Percentiles rank a stretch among this genome's conserved stretches.
phyloP scores from a whole-genome alignment of 345 rosid species.

The Gossypium australe region DNA sequence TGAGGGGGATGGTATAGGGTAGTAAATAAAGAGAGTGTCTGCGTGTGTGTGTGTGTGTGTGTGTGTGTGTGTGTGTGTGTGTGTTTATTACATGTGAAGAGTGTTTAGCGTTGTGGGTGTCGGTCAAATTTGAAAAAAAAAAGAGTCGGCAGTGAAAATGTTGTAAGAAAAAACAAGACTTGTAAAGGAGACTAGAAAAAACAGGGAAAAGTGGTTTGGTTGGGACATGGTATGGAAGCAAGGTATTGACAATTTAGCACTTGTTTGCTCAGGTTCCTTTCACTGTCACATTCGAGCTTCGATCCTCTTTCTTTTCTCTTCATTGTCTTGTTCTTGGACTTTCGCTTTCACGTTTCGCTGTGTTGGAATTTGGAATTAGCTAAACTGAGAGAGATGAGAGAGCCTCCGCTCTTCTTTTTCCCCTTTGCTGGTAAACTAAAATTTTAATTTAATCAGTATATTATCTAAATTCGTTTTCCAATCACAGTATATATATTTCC shows the following conservation, averaged over 20 bases:
- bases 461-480: background rate
- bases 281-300: background rate
- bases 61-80: too few relatives aligned
- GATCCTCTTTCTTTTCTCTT: background rate
- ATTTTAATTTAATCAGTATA: background rate
- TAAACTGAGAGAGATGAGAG: background rate
- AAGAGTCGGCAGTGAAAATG: background rate
- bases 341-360: background rate
- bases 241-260: conserved; percentile 8
- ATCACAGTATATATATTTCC: too few relatives aligned
- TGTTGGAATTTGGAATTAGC: conserved; percentile 1
- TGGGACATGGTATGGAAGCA: background rate
- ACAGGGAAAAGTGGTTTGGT: background rate
- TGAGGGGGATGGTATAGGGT: conserved; percentile 12
- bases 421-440: background rate
- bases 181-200: background rate
- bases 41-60: background rate
- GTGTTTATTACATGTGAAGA: conserved; percentile 10
- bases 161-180: background rate
- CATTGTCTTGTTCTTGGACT: background rate
- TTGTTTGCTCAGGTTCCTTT: background rate
- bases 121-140: conserved; percentile 25
- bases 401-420: background rate
- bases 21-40: conserved; percentile 16
- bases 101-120: conserved; percentile 1